A percentile compares a stretch with the other conserved stretches of the same genome.
phyloP scores from a whole-genome alignment of 1,139 yeast genomes.

The Kodamaea sp. region DNA sequence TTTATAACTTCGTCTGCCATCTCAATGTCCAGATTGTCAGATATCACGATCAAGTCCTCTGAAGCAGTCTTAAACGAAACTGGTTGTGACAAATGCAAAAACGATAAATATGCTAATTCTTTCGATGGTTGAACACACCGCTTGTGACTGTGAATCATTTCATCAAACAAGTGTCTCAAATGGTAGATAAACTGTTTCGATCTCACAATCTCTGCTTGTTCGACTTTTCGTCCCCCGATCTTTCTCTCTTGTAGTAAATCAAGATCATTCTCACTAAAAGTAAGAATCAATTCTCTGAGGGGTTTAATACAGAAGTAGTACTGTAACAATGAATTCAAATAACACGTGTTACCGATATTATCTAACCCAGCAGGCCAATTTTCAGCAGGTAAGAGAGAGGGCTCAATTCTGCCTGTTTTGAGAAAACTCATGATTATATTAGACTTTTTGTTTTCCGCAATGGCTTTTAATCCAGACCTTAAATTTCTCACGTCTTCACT shows the following conservation, averaged over 20 bases:
- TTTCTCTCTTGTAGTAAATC: constrained; percentile 39
- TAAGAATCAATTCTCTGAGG: constrained; percentile 63
- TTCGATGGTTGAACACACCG: constrained; percentile 79
- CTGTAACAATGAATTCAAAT: constrained; percentile 84
- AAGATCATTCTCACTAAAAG: constrained; percentile 42
- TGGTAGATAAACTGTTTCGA: constrained; percentile 80
- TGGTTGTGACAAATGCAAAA: constrained; percentile 70
- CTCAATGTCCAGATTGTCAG: constrained; percentile 10
- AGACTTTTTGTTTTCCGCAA: constrained; percentile 52
- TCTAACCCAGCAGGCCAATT: constrained; percentile 89
- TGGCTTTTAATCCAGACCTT: constrained; percentile 50
- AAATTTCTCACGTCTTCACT: constrained; percentile 44
- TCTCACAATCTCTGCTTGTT: constrained; percentile 69
- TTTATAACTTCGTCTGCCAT: constrained; percentile 9
- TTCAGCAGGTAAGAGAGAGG: constrained; percentile 58
- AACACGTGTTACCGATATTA: constrained; percentile 95
- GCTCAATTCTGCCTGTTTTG: constrained; percentile 60
- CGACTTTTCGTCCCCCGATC: constrained; percentile 85
- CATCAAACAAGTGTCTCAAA: constrained; percentile 64
- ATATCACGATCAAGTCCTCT: background rate
- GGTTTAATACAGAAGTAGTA: constrained; percentile 87
- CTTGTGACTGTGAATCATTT: constrained; percentile 62
- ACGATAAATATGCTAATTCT: constrained; percentile 85
- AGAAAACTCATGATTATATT: constrained; percentile 54
- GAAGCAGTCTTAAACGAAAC: constrained; percentile 50